Base-by-base conservation (phyloP, 148 eudicot genomes). In the Rhododendron simsii region DNA sequence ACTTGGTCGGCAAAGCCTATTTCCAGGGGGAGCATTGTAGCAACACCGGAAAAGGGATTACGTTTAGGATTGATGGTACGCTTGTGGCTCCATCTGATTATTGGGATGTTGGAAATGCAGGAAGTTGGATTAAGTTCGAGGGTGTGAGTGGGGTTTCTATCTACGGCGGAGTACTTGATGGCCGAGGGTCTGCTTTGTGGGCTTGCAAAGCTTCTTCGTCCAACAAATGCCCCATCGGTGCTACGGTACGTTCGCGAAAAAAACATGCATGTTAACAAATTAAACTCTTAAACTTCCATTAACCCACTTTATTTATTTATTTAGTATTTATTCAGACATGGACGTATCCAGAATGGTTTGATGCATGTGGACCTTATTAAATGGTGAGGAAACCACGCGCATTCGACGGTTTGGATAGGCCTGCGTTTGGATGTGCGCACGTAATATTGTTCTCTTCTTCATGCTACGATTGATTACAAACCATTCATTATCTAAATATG, bases 61-160 rank as follows among this genome's bases (percentile, higher is more conserved):
- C 81, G 0, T 67, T 94, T 48, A 86, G 84, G 14, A 84, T 93
- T 2, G 83, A 80, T 3, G 96, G 96, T 7, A 91, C 92, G 6
- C 37, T 94, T 37, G 89, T 92, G 45, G 94, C 95, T 12, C 93
- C 95, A 1, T 73, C 76, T 0, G 89, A 90, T 51, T 94, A 89
- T 57, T 35, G 12, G 0, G 89, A 67, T 5, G 71, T 94, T 1
- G 92, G 90, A 16, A 75, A 47, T 3, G 73, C 78, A 1, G 74
- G 84, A 0, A 73, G 47, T 10, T 94, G 96, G 95, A n/a, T 94
- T 0, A 53, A 84, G 44, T 94, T 94, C 14, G 87, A 89, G 0
- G 15, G 81, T 13, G 93, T 87, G 67, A 78, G 45, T 35, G 85
- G 90, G 15, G 87, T 93, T 59, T 83, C 92, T 39, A 65, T 85